A percentile compares a stretch with the other conserved stretches of the same genome.
Conservation (phyloP, 164 flowering plant genomes). For the Malania oleifera region DNA sequence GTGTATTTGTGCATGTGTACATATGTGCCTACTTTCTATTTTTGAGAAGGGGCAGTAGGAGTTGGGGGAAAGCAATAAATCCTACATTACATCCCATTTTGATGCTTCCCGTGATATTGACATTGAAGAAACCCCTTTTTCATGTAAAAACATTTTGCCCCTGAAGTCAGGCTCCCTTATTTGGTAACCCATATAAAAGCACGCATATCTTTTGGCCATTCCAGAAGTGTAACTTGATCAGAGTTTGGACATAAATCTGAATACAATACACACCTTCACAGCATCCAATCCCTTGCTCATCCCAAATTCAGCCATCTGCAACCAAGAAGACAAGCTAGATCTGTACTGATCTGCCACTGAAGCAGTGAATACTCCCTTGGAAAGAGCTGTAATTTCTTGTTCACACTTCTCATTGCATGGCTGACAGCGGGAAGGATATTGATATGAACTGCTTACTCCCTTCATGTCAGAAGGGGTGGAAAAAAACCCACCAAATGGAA, state of each 20-base stretch:
- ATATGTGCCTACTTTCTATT: too few species aligned
- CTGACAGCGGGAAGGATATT: constrained; percentile 25
- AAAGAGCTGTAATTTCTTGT: constrained; percentile 33
- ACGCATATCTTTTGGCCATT: neutral
- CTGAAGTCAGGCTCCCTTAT: neutral
- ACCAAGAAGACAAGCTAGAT: constrained; percentile 46
- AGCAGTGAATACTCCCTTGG: constrained; percentile 25
- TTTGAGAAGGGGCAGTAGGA: too few species aligned
- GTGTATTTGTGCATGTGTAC: too few species aligned
- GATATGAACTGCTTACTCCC: constrained; percentile 21
- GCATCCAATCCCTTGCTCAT: constrained; percentile 18
- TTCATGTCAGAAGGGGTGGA: constrained; percentile 37
- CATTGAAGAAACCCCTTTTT: too few species aligned
- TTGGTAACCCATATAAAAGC: neutral
- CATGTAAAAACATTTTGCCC: neutral
- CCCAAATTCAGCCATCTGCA: constrained; percentile 33
- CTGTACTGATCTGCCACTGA: constrained; percentile 33
- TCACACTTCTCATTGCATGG: constrained; percentile 38
- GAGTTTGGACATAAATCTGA: neutral
- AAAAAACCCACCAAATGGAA: constrained; percentile 71
- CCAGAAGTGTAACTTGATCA: neutral
- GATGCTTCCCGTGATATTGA: neutral
- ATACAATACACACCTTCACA: constrained; percentile 17
- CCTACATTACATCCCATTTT: neutral
- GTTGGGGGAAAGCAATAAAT: neutral